Evolutionary conservation across 192 early-diverging fungal species (phyloP), one percentile per base, ranked within the genome.

Genomic region (Lunasporangiospora selenospora): DNA sequence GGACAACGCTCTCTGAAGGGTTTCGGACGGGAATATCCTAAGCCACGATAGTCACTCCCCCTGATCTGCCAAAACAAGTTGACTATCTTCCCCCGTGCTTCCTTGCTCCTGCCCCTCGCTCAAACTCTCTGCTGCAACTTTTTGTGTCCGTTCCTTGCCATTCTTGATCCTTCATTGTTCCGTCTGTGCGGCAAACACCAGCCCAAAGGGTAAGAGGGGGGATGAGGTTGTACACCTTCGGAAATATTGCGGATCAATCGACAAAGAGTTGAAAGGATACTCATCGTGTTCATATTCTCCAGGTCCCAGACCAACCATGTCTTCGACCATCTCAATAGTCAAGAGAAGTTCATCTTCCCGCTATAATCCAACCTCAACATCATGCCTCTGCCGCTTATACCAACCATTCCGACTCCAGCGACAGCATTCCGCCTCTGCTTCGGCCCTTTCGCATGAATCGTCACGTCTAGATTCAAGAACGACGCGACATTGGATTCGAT

Each of bases 401-500:
- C 39, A 43, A 21, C 8, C 11, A 45, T 26, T 24, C 33, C 29
- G 29, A 41, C 24, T 38, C 61, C 0, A 16, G 18, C 6, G 37
- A 16, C 24, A 11, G 34, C 15, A 13, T 46, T 23, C 13, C n/a
- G 21, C 19, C 44, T 21, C 44, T 11, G 21, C 21, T 11, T n/a
- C 18, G 26, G 21, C 11, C 44, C 8, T 19, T 24, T 46, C 44
- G 9, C 12, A 12, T 24, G 26, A 46, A 21, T 11, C 18, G 8
- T n/a, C 16, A 24, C 21, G 16, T 50, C 63, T 53, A 47, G 60
- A 73, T 10, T 30, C 69, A 26, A 62, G 37, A 58, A 55, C 56
- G 45, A 63, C 69, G 60, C 59, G 69, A 29, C 69, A 73, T 29
- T 73, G 69, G 69, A 73, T 73, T 42, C 59, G 48, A 4, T 60